Base-by-base conservation (phyloP, 2,329 filamentous ascomycete species). In the Xylaria sp. region DNA sequence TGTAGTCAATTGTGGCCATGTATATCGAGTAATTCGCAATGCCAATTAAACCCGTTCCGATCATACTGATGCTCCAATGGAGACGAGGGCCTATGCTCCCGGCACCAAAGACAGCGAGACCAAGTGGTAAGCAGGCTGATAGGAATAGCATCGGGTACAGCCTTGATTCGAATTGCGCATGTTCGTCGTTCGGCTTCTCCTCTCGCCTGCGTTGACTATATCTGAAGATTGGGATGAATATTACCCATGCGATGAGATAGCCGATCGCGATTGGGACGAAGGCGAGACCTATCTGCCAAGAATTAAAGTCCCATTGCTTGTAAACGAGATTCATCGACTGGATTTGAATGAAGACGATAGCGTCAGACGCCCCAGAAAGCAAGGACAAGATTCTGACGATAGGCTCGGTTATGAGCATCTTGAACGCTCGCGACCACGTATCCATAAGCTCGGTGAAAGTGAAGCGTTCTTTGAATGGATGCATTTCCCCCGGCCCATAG, bases 401-500 rank as follows among this genome's bases (percentile, higher is more conserved):
- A 0, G 89, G 89, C 75, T 91, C 89, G 1, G 84, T 88, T 32
- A 88, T 70, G 75, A 91, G 89, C 85, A 91, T 89, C 71, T 83
- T 82, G 78, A 90, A 91, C 0, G 89, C 88, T 8, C 88, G 85
- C 46, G 84, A 77, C 86, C 87, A 89, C 64, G 88, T 87, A 32
- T 81, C 79, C 13, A 78, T 70, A 52, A 83, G 78, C 68, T 86
- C 81, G 70, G 80, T 81, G 60, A 83, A 60, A 18, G 75, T 76
- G 63, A 79, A 76, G 18, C 78, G 74, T 10, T 66, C 82, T 15
- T 79, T 78, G 66, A 78, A 74, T 3, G 76, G 75, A 12, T 87
- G 82, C 12, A 93, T 84, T 79, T 96, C 93, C 67, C 91, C 89
- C 0, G 91, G 91, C 0, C 93, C 92, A 73, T 88, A 93, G 70